phyloP scores from a whole-genome alignment of 805 yeast species.

The Schwanniomyces sp. region DNA sequence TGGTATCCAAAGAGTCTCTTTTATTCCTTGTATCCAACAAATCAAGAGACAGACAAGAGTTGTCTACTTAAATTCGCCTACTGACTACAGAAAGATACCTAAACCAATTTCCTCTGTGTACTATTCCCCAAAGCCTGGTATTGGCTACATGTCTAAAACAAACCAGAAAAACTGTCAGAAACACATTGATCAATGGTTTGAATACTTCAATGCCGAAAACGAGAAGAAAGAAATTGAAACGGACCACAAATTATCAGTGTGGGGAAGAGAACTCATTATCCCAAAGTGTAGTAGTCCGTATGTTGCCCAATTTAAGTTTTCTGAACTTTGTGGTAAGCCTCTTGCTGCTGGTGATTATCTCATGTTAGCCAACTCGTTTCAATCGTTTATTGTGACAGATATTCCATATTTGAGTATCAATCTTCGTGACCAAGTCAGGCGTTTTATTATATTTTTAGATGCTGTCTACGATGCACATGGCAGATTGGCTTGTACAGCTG shows the following conservation, averaged over 20 bases:
- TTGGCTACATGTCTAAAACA: constrained; percentile 50
- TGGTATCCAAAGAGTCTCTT: constrained; percentile 90
- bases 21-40: constrained; percentile 86
- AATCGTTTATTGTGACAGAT: constrained; percentile 84
- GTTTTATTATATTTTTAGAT: constrained; percentile 92
- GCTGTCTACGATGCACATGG: constrained; percentile 94
- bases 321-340: constrained; percentile 82
- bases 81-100: constrained; percentile 89
- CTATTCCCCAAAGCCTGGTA: constrained; percentile 67
- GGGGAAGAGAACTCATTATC: constrained; percentile 84
- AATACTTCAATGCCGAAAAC: constrained; percentile 68
- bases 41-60: constrained; percentile 75
- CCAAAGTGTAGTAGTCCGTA: constrained; percentile 75
- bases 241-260: constrained; percentile 50
- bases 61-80: constrained; percentile 80
- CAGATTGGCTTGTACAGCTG: constrained; percentile 84
- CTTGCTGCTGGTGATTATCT: constrained; percentile 94
- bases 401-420: constrained; percentile 81
- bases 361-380: constrained; percentile 72
- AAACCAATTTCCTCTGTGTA: constrained; percentile 81
- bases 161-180: constrained; percentile 50
- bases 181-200: constrained; percentile 79
- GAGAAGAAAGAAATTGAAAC: constrained; percentile 17
- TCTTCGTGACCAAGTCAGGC: constrained; percentile 78
- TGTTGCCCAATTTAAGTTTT: constrained; percentile 89